Base-by-base conservation (phyloP, 139 green algal genomes). In the Chlorella vulgaris region DNA sequence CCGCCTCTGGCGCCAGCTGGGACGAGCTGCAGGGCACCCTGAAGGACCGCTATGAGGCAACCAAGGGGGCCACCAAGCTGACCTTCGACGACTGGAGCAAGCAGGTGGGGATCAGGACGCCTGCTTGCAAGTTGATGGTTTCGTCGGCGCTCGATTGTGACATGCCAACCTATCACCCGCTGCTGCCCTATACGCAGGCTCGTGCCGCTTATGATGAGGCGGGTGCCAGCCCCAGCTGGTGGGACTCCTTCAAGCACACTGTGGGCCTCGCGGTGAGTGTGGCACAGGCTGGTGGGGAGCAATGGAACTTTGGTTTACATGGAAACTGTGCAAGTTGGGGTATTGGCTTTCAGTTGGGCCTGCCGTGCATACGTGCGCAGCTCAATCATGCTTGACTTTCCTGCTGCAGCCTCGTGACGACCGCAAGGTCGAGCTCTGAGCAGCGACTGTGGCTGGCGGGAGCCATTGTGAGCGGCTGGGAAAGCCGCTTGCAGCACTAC, bases 1-100 rank as follows among this genome's bases (percentile, higher is more conserved):
- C 76, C 39, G 33, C 31, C 42, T 10, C 60, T 35, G 76, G 76
- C 40, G 76, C 60, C 10, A 67, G 40, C 42, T 82, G 76, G 76
- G 76, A 82, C 19, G 62, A 82, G 42, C 38, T 82, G 43, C 74
- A 81, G 74, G 15, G 2, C n/a, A 2, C 60, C n/a, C 39, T 71
- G 6, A 58, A 42, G 38, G 39, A 71, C n/a, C 74, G 58, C 18
- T 81, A 62, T 7, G 38, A 81, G 0, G 74, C 60, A 58, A 75
- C 62, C 62, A 82, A 75, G 76, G 62, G 63, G 22, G 36, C 58
- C 31, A 78, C 31, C 74, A 51, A 75, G 40, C 13, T 43, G 60
- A 55, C 81, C 10, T 74, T 47, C 35, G 42, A 82, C 40, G 81
- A 86, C 31, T 86, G 69, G 28, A 4, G 43, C 35, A 65, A 69